phyloP scores from a whole-genome alignment of 1,284 basidiomycete species.

The Tremellales sp. region DNA sequence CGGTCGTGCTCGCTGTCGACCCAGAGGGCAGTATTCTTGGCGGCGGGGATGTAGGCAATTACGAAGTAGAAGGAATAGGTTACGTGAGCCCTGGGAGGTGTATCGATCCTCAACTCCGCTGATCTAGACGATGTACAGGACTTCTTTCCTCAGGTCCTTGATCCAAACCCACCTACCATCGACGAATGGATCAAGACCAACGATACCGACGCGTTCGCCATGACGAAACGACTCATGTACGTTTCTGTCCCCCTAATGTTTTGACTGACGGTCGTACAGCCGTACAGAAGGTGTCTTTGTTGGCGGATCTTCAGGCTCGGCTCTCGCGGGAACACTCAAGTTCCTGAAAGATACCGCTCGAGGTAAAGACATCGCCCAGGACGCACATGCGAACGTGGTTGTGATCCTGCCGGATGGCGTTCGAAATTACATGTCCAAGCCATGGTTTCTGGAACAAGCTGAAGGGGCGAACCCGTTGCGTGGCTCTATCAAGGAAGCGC shows the following conservation, averaged over 20 bases:
- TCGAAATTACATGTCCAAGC: slow-evolving; percentile 92
- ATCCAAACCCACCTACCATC: slow-evolving; percentile 42
- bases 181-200: slow-evolving; percentile 81
- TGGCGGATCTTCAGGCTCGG: slow-evolving; percentile 87
- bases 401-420: slow-evolving; percentile 86
- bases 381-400: slow-evolving; percentile 78
- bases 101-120: not conserved
- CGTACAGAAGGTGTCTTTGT: slow-evolving; percentile 81
- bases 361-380: slow-evolving; percentile 63
- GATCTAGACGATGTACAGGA: slow-evolving; percentile 51
- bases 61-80: slow-evolving; percentile 90
- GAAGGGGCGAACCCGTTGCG: slow-evolving; percentile 13
- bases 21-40: slow-evolving; percentile 86
- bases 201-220: slow-evolving; percentile 76
- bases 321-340: slow-evolving; percentile 68
- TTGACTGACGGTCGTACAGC: slow-evolving; percentile 16
- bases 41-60: slow-evolving; percentile 59
- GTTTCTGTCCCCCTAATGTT: slow-evolving; percentile 6
- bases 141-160: slow-evolving; percentile 73
- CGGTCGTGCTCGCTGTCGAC: slow-evolving; percentile 75
- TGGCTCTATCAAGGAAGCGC: slow-evolving; percentile 17
- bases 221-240: slow-evolving; percentile 70
- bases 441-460: slow-evolving; percentile 42
- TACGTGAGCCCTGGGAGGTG: slow-evolving; percentile 34
- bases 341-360: slow-evolving; percentile 67